phyloP scores from a whole-genome alignment of 441 rosid species.

The Aleurites moluccanus region DNA sequence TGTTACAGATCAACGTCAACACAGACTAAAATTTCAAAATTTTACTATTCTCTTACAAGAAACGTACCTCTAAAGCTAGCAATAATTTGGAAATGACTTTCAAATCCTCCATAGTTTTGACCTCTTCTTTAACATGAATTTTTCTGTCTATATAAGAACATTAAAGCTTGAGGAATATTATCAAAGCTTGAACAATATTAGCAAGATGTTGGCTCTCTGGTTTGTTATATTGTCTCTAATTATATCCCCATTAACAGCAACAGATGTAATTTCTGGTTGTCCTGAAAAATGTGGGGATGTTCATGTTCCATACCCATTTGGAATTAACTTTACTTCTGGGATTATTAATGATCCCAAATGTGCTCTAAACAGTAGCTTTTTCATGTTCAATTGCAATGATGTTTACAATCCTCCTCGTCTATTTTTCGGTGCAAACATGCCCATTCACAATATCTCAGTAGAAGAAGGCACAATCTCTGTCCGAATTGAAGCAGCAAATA shows the following conservation, averaged over 20 bases:
- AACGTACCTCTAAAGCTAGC: too few species aligned
- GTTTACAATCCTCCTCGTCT: background rate
- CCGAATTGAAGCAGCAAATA: background rate
- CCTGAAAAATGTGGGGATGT: constrained; percentile 7
- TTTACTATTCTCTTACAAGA: too few species aligned
- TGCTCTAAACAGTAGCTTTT: background rate
- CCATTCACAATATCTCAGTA: constrained; percentile 14
- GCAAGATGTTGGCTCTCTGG: background rate
- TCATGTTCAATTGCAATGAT: constrained; percentile 4
- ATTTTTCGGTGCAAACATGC: background rate
- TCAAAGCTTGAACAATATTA: too few species aligned
- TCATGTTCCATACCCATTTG: constrained; percentile 21
- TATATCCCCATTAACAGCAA: background rate
- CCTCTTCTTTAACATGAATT: too few species aligned
- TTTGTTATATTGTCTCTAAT: background rate
- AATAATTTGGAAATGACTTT: too few species aligned
- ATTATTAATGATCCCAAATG: background rate
- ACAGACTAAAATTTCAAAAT: too few species aligned
- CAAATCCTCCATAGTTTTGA: too few species aligned
- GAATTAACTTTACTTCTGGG: constrained; percentile 14
- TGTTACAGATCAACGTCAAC: too few species aligned
- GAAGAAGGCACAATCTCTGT: constrained; percentile 19
- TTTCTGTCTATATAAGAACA: too few species aligned
- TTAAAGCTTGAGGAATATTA: too few species aligned
- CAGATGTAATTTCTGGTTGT: constrained; percentile 7